Evolutionary conservation across 225 moss, liverwort and hornwort species (phyloP), one percentile per base, ranked within the genome.

Genomic region (Asterella californica): DNA sequence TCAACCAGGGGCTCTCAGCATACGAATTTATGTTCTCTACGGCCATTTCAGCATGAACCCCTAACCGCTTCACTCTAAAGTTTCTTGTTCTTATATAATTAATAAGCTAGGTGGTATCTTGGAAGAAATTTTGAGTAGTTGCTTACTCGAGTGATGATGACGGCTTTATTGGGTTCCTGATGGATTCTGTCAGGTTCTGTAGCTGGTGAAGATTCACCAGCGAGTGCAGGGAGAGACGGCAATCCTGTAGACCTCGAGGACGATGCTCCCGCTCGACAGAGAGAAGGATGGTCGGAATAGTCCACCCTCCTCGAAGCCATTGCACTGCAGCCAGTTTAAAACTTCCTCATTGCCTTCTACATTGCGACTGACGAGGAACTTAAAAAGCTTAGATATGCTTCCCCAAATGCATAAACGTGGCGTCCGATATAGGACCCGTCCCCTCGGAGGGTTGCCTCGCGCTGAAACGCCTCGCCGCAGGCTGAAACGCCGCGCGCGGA

Each of bases 221-320:
- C 53, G 12, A 76, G 76, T 30, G 74, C 68, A 68, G 30, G 66
- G 38, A 81, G 66, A 52, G 81, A 81, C 25, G 49, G 42, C 45
- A 59, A 69, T 34, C 53, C 81, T 34, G 53, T n/a, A 52, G 67
- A 67, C 54, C 54, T 68, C 9, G 81, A 25, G 21, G 74, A 17
- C 34, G 76, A 68, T 62, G 77, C 15, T 63, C 42, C 77, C 17
- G 33, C 63, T 64, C 77, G 75, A 59, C 30, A 8, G 10, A 21
- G 75, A 14, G 57, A 59, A 54, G 17, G 29, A 7, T 22, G 19
- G 22, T 38, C 24, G 18, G 57, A 36, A 17, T 57, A 2, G 6
- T 36, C 21, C 21, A 25, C 36, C 4, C 42, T 42, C 7, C 42
- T 42, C 21, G 75, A 76, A 76, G 59, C 59, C 75, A 76, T 76